These are phyloP conservation scores for apple (Malus domestica) DNA, from an alignment of 306 rosid species.

Conservation along the genomic window DNA sequence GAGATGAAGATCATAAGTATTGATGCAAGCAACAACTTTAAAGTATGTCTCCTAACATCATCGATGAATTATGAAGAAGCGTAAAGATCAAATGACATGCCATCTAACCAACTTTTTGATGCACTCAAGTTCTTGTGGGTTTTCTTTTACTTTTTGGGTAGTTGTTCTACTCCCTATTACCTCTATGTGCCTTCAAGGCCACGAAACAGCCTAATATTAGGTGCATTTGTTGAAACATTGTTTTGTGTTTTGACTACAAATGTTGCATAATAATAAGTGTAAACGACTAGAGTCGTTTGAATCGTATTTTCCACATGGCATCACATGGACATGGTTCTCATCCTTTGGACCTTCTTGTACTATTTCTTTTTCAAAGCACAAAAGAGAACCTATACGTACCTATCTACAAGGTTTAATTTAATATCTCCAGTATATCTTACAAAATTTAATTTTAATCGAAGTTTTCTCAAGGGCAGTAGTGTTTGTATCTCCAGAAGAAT, in stretches of 20 bases:
- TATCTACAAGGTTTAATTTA: too few relatives aligned
- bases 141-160: neutral
- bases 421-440: neutral
- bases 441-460: neutral
- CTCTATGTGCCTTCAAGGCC: neutral
- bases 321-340: neutral
- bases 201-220: neutral
- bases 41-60: neutral
- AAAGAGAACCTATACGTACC: neutral
- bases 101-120: constrained; percentile 1
- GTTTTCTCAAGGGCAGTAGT: neutral
- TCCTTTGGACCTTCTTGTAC: neutral
- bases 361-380: neutral
- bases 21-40: neutral
- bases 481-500: neutral
- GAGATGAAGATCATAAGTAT: neutral
- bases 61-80: neutral
- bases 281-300: neutral
- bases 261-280: neutral
- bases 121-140: neutral
- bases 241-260: neutral
- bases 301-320: neutral
- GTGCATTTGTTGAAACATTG: neutral
- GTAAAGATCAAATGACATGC: neutral
- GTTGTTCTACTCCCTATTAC: neutral